These are phyloP conservation scores for Pichia thaimueangensis DNA, from an alignment of 805 yeast species.

Conservation along the genomic window DNA sequence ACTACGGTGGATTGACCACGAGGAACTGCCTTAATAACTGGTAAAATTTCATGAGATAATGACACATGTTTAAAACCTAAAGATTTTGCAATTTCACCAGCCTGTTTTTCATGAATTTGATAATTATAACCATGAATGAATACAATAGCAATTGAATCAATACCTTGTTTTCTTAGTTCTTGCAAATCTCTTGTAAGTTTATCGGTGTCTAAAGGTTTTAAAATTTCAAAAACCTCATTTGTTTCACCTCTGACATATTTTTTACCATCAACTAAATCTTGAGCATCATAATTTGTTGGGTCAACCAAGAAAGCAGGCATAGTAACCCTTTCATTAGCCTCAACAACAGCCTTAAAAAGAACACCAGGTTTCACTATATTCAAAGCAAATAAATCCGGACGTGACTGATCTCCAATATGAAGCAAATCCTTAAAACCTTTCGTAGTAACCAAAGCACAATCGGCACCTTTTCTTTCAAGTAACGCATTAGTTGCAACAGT, in stretches of 20 bases:
- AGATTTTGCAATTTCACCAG: conserved; percentile 55
- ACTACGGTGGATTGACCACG: conserved; percentile 75
- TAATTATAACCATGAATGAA: conserved; percentile 68
- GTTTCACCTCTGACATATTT: conserved; percentile 50
- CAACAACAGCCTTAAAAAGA: conserved; percentile 69
- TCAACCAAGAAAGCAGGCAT: conserved; percentile 23
- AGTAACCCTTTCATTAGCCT: conserved; percentile 87
- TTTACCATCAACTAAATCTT: conserved; percentile 49
- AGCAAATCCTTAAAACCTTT: conserved; percentile 83
- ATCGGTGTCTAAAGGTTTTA: conserved; percentile 42
- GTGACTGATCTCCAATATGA: conserved; percentile 81
- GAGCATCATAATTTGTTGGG: conserved; percentile 55
- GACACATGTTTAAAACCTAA: conserved; percentile 68
- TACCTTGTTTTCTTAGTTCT: conserved; percentile 46
- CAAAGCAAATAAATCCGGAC: conserved; percentile 86
- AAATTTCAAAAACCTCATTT: conserved; percentile 59
- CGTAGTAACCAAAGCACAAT: conserved; percentile 79
- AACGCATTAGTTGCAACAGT: conserved; percentile 96
- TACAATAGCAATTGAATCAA: conserved; percentile 65
- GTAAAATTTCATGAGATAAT: conserved; percentile 60
- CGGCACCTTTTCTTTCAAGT: conserved; percentile 85
- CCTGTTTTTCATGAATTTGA: conserved; percentile 58
- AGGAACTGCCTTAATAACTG: conserved; percentile 72
- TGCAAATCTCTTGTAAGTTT: conserved; percentile 38
- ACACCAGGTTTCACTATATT: conserved; percentile 65